A percentile compares a stretch with the other conserved stretches of the same genome.
phyloP scores from a whole-genome alignment of 352 stramenopile species.

The Phytophthora hybrid region DNA sequence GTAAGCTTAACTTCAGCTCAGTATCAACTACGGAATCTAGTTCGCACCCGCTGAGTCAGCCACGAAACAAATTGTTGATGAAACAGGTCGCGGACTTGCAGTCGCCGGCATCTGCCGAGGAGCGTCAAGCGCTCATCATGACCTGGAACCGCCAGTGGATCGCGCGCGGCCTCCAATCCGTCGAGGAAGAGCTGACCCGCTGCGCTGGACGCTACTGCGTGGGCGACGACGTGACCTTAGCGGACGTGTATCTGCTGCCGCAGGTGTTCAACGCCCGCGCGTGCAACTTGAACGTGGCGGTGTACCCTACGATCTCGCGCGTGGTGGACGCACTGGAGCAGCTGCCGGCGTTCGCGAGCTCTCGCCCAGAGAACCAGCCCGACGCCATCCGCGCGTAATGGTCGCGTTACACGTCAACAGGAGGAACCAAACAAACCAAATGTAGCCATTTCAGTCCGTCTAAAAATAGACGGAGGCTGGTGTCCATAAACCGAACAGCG shows the following conservation, averaged over 20 bases:
- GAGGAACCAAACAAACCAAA: neutral
- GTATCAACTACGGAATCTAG: slow-evolving; percentile 24
- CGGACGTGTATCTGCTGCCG: slow-evolving; percentile 90
- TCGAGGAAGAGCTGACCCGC: slow-evolving; percentile 72
- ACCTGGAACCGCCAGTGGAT: slow-evolving; percentile 77
- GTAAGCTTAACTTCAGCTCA: slow-evolving; percentile 8
- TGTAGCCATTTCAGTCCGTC: slow-evolving; percentile 24
- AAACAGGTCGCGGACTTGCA: slow-evolving; percentile 41
- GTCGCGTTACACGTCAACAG: slow-evolving; percentile 8
- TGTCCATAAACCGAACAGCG: slow-evolving; percentile 14
- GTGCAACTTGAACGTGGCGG: slow-evolving; percentile 85
- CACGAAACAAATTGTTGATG: slow-evolving; percentile 12
- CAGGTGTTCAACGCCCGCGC: slow-evolving; percentile 91
- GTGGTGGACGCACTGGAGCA: slow-evolving; percentile 74
- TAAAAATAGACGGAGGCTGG: slow-evolving; percentile 31
- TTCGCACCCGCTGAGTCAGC: slow-evolving; percentile 8
- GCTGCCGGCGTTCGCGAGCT: slow-evolving; percentile 81
- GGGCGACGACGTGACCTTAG: slow-evolving; percentile 86
- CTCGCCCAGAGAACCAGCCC: slow-evolving; percentile 74
- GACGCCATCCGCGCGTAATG: slow-evolving; percentile 40
- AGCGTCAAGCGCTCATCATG: slow-evolving; percentile 28
- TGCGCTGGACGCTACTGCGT: slow-evolving; percentile 70
- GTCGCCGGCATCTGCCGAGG: slow-evolving; percentile 53
- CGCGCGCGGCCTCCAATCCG: slow-evolving; percentile 72
- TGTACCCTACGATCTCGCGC: slow-evolving; percentile 82